Conservation (phyloP, 768 basidiomycete species). For the Termitomyces sp. region DNA sequence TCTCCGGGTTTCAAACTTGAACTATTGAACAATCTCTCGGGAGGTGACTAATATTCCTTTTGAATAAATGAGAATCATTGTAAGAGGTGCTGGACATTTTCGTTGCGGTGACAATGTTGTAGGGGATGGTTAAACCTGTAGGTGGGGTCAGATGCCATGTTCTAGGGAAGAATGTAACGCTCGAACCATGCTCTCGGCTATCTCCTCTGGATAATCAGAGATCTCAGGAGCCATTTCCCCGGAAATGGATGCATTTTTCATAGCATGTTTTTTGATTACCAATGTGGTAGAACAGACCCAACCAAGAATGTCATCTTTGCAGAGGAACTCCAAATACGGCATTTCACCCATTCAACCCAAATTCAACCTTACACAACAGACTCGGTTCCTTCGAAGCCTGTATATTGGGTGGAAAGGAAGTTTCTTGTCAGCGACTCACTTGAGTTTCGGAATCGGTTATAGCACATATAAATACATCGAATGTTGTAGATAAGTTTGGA, state of each 20-base stretch:
- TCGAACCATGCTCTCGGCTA: slow-evolving; percentile 13
- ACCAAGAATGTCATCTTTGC: background rate
- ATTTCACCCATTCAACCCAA: background rate
- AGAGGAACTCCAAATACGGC: background rate
- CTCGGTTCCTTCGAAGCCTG: background rate
- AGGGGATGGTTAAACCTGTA: background rate
- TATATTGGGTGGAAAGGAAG: background rate
- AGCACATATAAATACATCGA: too few species aligned
- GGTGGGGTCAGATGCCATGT: slow-evolving; percentile 10
- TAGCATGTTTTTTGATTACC: slow-evolving; percentile 2
- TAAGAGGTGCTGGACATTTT: background rate
- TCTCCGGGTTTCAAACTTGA: too few species aligned
- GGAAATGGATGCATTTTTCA: slow-evolving; percentile 11
- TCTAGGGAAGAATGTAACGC: slow-evolving; percentile 13
- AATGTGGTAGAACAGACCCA: background rate
- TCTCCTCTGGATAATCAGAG: slow-evolving; percentile 17
- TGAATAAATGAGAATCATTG: background rate
- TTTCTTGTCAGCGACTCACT: too few species aligned
- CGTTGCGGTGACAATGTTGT: background rate
- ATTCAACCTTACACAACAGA: background rate
- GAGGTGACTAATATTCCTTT: background rate
- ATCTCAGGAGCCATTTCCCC: slow-evolving; percentile 15
- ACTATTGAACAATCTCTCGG: background rate
- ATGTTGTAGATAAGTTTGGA: too few species aligned
- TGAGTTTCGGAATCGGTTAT: too few species aligned